Evolutionary conservation across 305 asterid genomes (phyloP).

Genomic region (Stenogyne calaminthoides): DNA sequence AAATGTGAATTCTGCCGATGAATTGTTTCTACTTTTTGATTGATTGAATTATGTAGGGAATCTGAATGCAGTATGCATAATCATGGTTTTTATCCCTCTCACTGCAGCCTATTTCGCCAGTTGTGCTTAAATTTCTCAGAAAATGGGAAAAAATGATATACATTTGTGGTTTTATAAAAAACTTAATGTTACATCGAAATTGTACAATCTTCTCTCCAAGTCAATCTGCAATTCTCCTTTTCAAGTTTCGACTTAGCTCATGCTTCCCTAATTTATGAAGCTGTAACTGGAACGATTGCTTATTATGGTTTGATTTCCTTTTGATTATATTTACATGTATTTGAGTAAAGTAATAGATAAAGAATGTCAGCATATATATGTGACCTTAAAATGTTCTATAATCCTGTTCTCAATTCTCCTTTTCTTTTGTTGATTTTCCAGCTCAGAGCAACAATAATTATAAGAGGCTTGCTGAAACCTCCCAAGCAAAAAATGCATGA

Average conservation of each 20-base stretch:
- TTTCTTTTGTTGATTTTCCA: neutral
- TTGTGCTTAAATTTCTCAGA: neutral
- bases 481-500: conserved; percentile 29
- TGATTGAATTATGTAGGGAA: conserved; percentile 23
- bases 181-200: neutral
- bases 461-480: conserved; percentile 17
- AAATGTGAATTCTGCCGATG: conserved; percentile 25
- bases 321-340: neutral
- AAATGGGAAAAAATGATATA: neutral
- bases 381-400: neutral
- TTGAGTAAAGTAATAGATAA: conserved; percentile 4
- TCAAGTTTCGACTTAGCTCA: neutral
- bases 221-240: neutral
- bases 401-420: neutral
- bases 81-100: conserved; percentile 2
- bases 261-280: too few species aligned
- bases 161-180: neutral
- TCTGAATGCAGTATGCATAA: conserved; percentile 22
- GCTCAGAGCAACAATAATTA: neutral
- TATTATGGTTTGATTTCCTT: conserved; percentile 15
- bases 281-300: conserved; percentile 19
- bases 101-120: neutral
- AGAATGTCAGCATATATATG: neutral
- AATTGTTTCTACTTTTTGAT: conserved; percentile 20
- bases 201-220: neutral